phyloP scores from a whole-genome alignment of 257 asterid species.

The Nicotiana attenuata region DNA sequence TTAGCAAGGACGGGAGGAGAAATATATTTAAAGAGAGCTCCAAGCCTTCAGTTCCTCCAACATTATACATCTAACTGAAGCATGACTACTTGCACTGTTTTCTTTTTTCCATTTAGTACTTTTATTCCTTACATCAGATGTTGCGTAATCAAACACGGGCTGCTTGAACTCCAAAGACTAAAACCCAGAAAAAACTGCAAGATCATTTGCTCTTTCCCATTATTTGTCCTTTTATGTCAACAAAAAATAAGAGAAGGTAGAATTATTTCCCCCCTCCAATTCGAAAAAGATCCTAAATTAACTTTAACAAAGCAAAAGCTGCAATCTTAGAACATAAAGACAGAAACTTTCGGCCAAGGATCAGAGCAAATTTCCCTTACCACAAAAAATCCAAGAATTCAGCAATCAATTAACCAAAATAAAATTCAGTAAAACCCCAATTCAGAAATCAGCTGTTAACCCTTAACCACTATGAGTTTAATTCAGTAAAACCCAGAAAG shows the following conservation, averaged over 20 bases:
- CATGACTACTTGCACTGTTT: background rate
- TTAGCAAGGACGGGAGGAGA: background rate
- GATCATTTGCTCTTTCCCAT: background rate
- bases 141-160: background rate
- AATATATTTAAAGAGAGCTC: background rate
- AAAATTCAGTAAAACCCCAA: background rate
- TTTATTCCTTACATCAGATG: background rate
- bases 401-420: background rate
- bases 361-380: background rate
- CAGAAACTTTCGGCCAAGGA: background rate
- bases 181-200: background rate
- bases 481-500: background rate
- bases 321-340: background rate
- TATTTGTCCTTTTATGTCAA: background rate
- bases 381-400: background rate
- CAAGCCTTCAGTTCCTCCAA: background rate
- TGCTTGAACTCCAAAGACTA: background rate
- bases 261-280: background rate
- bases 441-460: background rate
- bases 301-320: background rate
- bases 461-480: background rate
- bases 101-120: background rate
- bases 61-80: background rate
- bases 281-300: background rate
- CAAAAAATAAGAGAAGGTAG: background rate